Evolutionary conservation across 2,329 filamentous ascomycete genomes (phyloP).

Genomic region (Lasiodiplodia hormozganensis): DNA sequence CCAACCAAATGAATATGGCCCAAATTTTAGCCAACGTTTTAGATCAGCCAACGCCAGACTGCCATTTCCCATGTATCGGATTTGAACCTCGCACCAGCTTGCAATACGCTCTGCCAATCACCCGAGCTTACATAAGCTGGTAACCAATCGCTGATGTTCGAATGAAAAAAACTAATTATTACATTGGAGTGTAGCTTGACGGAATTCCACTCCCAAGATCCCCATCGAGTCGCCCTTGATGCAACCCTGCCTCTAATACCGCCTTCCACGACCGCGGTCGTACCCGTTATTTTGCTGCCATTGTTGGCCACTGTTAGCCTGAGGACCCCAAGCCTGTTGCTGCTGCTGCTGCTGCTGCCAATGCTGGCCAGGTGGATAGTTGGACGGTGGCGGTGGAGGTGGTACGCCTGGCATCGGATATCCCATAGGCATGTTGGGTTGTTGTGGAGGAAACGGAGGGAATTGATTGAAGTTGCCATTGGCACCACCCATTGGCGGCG

Average conservation of each 20-base stretch:
- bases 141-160: not conserved
- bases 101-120: not conserved
- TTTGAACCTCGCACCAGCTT: not conserved
- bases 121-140: not conserved
- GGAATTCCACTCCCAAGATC: not conserved
- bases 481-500: constrained; percentile 15
- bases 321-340: constrained; percentile 5
- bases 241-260: not conserved
- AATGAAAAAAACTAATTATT: not conserved
- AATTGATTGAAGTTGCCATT: constrained; percentile 17
- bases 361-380: constrained; percentile 13
- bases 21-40: not conserved
- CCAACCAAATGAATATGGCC: not conserved
- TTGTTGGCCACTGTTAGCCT: not conserved
- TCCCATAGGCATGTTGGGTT: constrained; percentile 24
- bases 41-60: not conserved
- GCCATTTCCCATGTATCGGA: not conserved
- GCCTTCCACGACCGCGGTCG: constrained; percentile 16
- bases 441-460: constrained; percentile 18
- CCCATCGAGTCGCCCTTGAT: not conserved
- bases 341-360: constrained; percentile 16
- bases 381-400: constrained; percentile 10
- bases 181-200: not conserved
- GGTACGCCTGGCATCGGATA: constrained; percentile 20
- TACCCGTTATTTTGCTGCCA: constrained; percentile 18